These are phyloP conservation scores for Leishmania lainsoni DNA, from an alignment of 208 protist species.

Conservation along the genomic window DNA sequence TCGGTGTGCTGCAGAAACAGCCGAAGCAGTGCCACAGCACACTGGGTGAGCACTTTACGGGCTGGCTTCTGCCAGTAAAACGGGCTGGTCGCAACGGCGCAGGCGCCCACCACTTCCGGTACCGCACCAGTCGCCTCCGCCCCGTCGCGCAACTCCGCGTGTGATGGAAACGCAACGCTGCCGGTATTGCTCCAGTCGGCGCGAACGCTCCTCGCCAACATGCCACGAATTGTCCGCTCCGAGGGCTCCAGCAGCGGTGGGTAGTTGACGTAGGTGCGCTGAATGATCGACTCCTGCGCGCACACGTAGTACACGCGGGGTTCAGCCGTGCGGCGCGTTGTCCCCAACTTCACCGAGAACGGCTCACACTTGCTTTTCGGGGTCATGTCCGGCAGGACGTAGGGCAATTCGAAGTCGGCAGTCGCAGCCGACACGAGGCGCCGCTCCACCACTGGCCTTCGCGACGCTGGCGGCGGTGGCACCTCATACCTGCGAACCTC, in stretches of 20 bases:
- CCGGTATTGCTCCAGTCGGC: slow-evolving; percentile 54
- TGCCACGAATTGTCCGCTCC: slow-evolving; percentile 34
- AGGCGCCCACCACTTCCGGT: slow-evolving; percentile 65
- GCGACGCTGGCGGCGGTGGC: slow-evolving; percentile 15
- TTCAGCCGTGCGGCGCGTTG: slow-evolving; percentile 29
- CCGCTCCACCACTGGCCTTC: slow-evolving; percentile 19
- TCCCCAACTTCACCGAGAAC: slow-evolving; percentile 32
- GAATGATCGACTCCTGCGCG: slow-evolving; percentile 30
- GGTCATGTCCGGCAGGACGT: slow-evolving; percentile 58
- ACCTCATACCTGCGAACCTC: slow-evolving; percentile 19
- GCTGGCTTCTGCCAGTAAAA: slow-evolving; percentile 66
- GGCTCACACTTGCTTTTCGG: slow-evolving; percentile 24
- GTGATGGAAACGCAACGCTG: slow-evolving; percentile 51
- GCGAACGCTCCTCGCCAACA: slow-evolving; percentile 68
- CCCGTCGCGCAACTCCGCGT: slow-evolving; percentile 74
- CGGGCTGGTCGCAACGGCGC: slow-evolving; percentile 33
- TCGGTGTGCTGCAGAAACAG: slow-evolving; percentile 34
- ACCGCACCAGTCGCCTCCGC: slow-evolving; percentile 40
- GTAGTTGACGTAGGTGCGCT: slow-evolving; percentile 28
- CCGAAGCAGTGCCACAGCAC: slow-evolving; percentile 59
- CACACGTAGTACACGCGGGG: slow-evolving; percentile 38
- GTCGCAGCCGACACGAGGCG: not conserved
- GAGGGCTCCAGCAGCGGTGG: slow-evolving; percentile 5
- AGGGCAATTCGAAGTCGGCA: slow-evolving; percentile 60
- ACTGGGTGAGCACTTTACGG: slow-evolving; percentile 48